A percentile compares a stretch with the other conserved stretches of the same genome.
Conservation (phyloP, 208 protist species). For the Leishmania martiniquensis region DNA sequence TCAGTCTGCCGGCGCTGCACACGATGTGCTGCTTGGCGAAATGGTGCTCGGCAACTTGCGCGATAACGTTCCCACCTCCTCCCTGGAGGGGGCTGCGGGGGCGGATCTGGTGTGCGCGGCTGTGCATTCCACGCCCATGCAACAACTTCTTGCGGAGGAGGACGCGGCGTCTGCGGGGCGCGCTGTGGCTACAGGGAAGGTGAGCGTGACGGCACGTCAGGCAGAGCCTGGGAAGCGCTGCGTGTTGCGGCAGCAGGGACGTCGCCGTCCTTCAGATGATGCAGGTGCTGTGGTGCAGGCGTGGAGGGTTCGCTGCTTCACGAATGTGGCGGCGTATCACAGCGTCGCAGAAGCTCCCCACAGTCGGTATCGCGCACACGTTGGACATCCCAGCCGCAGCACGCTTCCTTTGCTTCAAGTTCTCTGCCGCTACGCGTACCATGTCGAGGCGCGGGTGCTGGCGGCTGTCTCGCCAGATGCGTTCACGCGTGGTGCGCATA, state of each 20-base stretch:
- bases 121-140: constrained; percentile 5
- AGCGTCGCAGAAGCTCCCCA: not conserved
- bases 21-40: constrained; percentile 5
- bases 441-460: constrained; percentile 23
- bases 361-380: not conserved
- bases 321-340: not conserved
- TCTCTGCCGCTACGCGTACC: constrained; percentile 28
- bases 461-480: not conserved
- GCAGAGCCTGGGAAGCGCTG: not conserved
- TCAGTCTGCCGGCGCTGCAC: not conserved
- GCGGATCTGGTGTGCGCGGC: not conserved
- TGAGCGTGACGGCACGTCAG: not conserved
- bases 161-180: not conserved
- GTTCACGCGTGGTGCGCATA: not conserved
- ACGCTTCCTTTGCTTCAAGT: constrained; percentile 6
- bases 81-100: not conserved
- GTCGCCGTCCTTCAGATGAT: not conserved
- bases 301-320: constrained; percentile 25
- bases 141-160: not conserved
- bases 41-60: constrained; percentile 19
- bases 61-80: constrained; percentile 8
- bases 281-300: constrained; percentile 7
- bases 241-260: not conserved
- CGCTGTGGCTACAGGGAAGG: not conserved
- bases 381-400: not conserved